These are phyloP conservation scores for Tuber borchii DNA, from an alignment of 495 filamentous ascomycete genomes.

Conservation along the genomic window DNA sequence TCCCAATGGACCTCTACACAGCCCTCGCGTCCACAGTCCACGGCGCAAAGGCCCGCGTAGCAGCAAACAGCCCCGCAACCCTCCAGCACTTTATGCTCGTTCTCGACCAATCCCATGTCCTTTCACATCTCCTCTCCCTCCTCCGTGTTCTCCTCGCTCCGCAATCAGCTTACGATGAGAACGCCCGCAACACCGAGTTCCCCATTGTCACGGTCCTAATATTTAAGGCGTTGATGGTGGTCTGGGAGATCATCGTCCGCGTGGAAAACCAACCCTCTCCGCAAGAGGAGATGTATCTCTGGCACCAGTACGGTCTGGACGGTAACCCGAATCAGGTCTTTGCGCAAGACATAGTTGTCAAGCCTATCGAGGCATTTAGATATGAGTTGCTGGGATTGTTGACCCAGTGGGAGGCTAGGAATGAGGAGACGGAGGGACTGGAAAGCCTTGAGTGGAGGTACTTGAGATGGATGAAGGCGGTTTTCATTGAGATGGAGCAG, in stretches of 20 bases:
- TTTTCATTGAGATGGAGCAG: constrained; percentile 38
- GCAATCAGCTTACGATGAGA: constrained; percentile 28
- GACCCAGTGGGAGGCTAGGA: constrained; percentile 27
- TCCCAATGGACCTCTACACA: constrained; percentile 35
- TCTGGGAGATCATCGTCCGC: constrained; percentile 37
- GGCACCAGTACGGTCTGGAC: constrained; percentile 19
- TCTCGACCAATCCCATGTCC: constrained; percentile 26
- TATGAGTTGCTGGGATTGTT: constrained; percentile 32
- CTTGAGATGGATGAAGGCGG: constrained; percentile 36
- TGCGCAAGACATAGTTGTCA: constrained; percentile 17
- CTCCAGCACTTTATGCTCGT: constrained; percentile 24
- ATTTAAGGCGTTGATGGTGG: constrained; percentile 40
- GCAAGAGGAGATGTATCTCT: constrained; percentile 32
- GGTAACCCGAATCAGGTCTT: constrained; percentile 18
- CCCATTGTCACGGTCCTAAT: constrained; percentile 35
- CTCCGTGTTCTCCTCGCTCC: constrained; percentile 29
- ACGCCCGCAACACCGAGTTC: constrained; percentile 34
- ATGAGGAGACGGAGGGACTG: constrained; percentile 31
- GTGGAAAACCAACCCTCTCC: constrained; percentile 24
- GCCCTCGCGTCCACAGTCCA: constrained; percentile 33
- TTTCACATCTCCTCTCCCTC: constrained; percentile 31
- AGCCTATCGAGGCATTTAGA: constrained; percentile 33
- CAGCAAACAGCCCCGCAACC: constrained; percentile 14
- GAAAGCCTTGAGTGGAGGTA: constrained; percentile 39
- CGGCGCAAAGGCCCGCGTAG: constrained; percentile 32